These are phyloP conservation scores for Physaria fendleri DNA, from an alignment of 345 rosid species.

Conservation along the genomic window DNA sequence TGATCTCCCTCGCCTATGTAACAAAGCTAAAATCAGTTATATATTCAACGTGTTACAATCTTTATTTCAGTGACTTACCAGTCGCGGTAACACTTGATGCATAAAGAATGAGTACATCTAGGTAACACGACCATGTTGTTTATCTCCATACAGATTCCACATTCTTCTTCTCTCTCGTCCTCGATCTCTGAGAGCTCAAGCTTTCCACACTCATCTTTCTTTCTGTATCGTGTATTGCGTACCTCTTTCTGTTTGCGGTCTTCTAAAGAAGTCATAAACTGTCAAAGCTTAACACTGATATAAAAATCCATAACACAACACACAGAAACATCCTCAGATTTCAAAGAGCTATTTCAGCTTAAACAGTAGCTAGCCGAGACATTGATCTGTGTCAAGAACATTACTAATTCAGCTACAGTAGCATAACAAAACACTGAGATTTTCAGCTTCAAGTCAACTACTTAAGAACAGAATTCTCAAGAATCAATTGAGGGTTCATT, in stretches of 20 bases:
- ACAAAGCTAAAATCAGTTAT: neutral
- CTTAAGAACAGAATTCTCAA: neutral
- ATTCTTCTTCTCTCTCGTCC: conserved; percentile 62
- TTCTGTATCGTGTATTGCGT: conserved; percentile 42
- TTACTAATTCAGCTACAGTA: conserved; percentile 5
- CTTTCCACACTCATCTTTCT: conserved; percentile 38
- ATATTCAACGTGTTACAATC: neutral
- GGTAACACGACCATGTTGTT: conserved; percentile 56
- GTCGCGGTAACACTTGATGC: conserved; percentile 56
- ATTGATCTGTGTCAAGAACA: neutral
- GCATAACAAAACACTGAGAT: neutral
- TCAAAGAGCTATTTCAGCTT: neutral
- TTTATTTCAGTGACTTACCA: conserved; percentile 42
- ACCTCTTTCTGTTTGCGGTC: conserved; percentile 61
- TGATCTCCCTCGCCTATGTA: conserved; percentile 54
- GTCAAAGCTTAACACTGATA: neutral
- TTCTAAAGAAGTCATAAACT: conserved; percentile 27
- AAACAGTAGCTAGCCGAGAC: neutral
- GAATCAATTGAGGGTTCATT: neutral
- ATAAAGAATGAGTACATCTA: conserved; percentile 66
- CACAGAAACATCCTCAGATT: neutral
- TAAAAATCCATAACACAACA: neutral
- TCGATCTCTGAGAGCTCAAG: conserved; percentile 48
- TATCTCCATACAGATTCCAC: conserved; percentile 75
- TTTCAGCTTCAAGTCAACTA: conserved; percentile 6